Conservation (phyloP, 2,329 filamentous ascomycete genomes). For the Fusarium sp. region DNA sequence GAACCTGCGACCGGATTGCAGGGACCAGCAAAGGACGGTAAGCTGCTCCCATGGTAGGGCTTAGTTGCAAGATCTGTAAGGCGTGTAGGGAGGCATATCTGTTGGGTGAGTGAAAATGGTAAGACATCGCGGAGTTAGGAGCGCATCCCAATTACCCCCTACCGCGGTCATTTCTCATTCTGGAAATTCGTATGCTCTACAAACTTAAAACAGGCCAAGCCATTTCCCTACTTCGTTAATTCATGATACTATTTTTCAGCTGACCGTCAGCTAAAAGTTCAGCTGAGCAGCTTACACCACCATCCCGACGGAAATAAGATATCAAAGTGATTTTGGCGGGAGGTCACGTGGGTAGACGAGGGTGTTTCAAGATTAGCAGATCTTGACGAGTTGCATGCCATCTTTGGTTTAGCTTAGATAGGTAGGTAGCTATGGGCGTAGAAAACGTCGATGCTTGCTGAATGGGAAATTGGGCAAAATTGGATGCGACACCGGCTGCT, state of each 20-base stretch:
- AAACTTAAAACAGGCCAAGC: constrained; percentile 9
- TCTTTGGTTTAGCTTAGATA: constrained; percentile 10
- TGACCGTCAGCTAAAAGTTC: constrained; percentile 20
- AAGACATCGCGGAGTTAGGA: constrained; percentile 25
- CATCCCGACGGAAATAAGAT: constrained; percentile 3
- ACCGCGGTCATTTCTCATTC: constrained; percentile 9
- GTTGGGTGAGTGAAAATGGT: neutral
- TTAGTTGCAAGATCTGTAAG: constrained; percentile 9
- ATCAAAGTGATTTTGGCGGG: neutral
- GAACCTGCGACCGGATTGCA: constrained; percentile 10
- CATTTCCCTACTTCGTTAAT: neutral
- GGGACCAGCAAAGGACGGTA: constrained; percentile 9
- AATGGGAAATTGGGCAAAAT: neutral
- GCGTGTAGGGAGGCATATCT: constrained; percentile 4
- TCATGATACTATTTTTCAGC: constrained; percentile 28
- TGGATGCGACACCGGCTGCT: constrained; percentile 10
- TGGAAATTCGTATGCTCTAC: constrained; percentile 34
- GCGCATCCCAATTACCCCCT: constrained; percentile 9
- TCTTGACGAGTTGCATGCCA: constrained; percentile 5
- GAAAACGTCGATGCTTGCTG: neutral
- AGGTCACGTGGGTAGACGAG: neutral
- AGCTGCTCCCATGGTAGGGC: constrained; percentile 6
- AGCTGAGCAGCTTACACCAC: constrained; percentile 19
- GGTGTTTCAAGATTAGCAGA: neutral
- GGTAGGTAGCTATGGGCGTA: too few species aligned